These are phyloP conservation scores for Sporothrix sp. DNA, from an alignment of 2,329 filamentous ascomycete genomes.

Conservation along the genomic window DNA sequence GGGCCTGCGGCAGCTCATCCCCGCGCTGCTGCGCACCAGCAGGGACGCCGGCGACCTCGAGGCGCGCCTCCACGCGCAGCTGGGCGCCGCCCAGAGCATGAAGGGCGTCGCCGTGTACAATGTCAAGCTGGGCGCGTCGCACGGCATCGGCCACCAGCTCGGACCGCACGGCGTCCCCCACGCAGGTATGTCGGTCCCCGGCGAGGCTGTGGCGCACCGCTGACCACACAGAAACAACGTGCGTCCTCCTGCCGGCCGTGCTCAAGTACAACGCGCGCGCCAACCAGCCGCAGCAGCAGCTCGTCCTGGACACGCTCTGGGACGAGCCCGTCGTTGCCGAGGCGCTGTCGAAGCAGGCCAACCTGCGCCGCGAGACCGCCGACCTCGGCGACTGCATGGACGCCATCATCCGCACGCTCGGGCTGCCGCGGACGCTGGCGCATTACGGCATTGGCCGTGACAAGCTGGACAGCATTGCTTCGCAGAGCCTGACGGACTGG, in stretches of 20 bases:
- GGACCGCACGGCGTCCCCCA: slow-evolving; percentile 23
- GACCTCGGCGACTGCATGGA: slow-evolving; percentile 41
- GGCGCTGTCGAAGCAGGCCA: slow-evolving; percentile 23
- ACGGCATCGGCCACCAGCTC: slow-evolving; percentile 35
- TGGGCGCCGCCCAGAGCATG: slow-evolving; percentile 41
- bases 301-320: slow-evolving; percentile 30
- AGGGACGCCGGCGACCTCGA: slow-evolving; percentile 26
- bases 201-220: neutral
- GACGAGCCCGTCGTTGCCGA: slow-evolving; percentile 25
- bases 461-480: slow-evolving; percentile 34
- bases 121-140: slow-evolving; percentile 29
- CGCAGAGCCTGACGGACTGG: slow-evolving; percentile 34
- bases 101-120: slow-evolving; percentile 26
- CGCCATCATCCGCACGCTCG: slow-evolving; percentile 36
- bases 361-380: slow-evolving; percentile 20
- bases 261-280: slow-evolving; percentile 38
- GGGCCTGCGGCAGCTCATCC: slow-evolving; percentile 33
- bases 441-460: slow-evolving; percentile 39
- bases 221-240: slow-evolving; percentile 37
- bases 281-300: slow-evolving; percentile 30
- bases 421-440: slow-evolving; percentile 38
- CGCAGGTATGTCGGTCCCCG: slow-evolving; percentile 24
- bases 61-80: slow-evolving; percentile 33
- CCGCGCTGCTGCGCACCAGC: slow-evolving; percentile 32
- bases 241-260: slow-evolving; percentile 42